Conservation (phyloP, 495 filamentous ascomycete genomes). For the Lasiosphaeris hirsuta region DNA sequence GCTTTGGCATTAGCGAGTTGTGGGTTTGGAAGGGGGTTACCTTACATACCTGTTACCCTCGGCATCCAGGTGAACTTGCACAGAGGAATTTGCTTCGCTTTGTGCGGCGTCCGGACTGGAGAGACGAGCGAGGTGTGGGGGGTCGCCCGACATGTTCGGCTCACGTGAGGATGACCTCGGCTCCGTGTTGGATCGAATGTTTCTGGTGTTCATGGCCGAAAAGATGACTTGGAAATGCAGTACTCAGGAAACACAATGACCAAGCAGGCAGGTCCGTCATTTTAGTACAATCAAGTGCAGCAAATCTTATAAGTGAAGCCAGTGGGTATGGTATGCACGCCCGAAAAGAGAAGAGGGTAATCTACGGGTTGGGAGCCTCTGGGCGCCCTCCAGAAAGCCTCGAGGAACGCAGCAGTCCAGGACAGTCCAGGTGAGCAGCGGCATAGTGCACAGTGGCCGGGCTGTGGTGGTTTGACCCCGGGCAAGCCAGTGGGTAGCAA, state of each 20-base stretch:
- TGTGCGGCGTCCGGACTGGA: conserved; percentile 12
- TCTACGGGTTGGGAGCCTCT: not conserved
- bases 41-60: conserved; percentile 23
- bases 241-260: no score
- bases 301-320: no score
- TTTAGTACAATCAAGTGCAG: not conserved
- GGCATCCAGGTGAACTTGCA: conserved; percentile 26
- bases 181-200: not conserved
- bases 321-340: not conserved
- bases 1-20: not conserved
- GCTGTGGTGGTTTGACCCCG: not conserved
- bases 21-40: not conserved
- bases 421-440: not conserved
- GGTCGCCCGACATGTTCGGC: conserved; percentile 12
- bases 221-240: not conserved
- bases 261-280: not conserved
- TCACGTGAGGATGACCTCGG: not conserved
- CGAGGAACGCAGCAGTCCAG: conserved; percentile 16
- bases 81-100: conserved; percentile 28
- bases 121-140: conserved; percentile 2
- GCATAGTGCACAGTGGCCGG: not conserved
- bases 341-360: not conserved
- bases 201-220: not conserved
- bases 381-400: conserved; percentile 31
- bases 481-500: not conserved